phyloP scores from a whole-genome alignment of 768 basidiomycete species.

The Russula virescens region DNA sequence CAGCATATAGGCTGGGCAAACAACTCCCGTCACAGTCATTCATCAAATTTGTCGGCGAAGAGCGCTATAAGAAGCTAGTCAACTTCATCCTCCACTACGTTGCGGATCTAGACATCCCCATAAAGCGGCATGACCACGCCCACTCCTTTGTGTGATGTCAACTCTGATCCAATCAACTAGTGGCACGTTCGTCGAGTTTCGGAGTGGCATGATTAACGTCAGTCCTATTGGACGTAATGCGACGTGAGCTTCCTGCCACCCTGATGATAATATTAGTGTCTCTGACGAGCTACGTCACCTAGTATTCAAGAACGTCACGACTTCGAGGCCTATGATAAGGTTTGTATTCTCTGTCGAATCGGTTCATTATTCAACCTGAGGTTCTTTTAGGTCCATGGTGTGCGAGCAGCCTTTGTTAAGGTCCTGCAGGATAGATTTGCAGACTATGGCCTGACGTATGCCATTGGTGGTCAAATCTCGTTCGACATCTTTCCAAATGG shows the following conservation, averaged over 20 bases:
- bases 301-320: slow-evolving; percentile 78
- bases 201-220: slow-evolving; percentile 96
- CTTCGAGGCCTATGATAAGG: slow-evolving; percentile 81
- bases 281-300: slow-evolving; percentile 11
- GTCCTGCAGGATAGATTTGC: slow-evolving; percentile 74
- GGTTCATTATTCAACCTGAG: neutral
- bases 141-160: neutral
- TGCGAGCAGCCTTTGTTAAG: slow-evolving; percentile 71
- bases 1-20: slow-evolving; percentile 78
- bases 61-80: slow-evolving; percentile 83
- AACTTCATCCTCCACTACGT: slow-evolving; percentile 92
- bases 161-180: slow-evolving; percentile 35
- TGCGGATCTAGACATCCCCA: slow-evolving; percentile 88
- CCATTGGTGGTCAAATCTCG: slow-evolving; percentile 94
- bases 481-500: slow-evolving; percentile 90
- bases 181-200: slow-evolving; percentile 95
- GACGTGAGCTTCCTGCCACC: slow-evolving; percentile 49
- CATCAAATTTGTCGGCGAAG: slow-evolving; percentile 87
- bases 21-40: slow-evolving; percentile 74
- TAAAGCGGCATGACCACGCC: slow-evolving; percentile 64
- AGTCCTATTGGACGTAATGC: slow-evolving; percentile 95
- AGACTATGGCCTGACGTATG: slow-evolving; percentile 79
- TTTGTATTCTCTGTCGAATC: slow-evolving; percentile 27
- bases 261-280: neutral
- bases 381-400: slow-evolving; percentile 49